Evolutionary conservation across 768 basidiomycete genomes (phyloP), one percentile per base, ranked within the genome.

Genomic region (Calocybe gangraenosa): DNA sequence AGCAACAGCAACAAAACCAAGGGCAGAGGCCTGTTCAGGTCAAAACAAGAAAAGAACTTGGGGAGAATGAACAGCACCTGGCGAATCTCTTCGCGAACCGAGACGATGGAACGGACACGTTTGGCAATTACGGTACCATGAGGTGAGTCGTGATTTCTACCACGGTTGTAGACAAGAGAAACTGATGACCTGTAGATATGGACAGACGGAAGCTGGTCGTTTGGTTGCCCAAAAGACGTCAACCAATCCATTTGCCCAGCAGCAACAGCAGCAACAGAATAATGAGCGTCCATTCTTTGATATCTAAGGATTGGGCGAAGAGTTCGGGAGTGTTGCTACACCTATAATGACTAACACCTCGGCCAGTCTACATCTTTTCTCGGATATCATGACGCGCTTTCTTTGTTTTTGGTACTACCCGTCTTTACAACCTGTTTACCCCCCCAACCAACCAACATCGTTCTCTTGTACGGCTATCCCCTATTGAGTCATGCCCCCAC

Each of bases 41-140:
- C 67, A 67, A 73, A 67, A 64, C 65, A 25, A 68, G 63, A 51
- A 63, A 68, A 25, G 59, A 68, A 23, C 48, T 63, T 28, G 71
- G 70, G 37, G 70, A 75, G 38, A 90, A 95, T 61, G 81, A 87
- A 49, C 78, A 91, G 11, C 77, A 84, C 30, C 77, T 99, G 42
- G 93, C 94, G 2, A 70, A 64, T 42, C 65, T 97, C 55, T 82
- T 97, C 51, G 94, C 90, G 5, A 90, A 88, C 58, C 75, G 85
- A 40, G 94, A 96, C 46, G 92, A 90, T 55, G 95, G 96, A 1
- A 71, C 87, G 60, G 96, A 99, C 66, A 95, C 95, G 42, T 98
- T 97, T 59, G 95, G 95, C 40, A 99, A 98, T 62, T 56, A 81
- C 23, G 95, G 95, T 15, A 50, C 71, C 41, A 61, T 95, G 50